Percentiles rank a stretch among this genome's conserved stretches.
phyloP scores from a whole-genome alignment of 495 filamentous ascomycete species.

The Trichoderma virens region DNA sequence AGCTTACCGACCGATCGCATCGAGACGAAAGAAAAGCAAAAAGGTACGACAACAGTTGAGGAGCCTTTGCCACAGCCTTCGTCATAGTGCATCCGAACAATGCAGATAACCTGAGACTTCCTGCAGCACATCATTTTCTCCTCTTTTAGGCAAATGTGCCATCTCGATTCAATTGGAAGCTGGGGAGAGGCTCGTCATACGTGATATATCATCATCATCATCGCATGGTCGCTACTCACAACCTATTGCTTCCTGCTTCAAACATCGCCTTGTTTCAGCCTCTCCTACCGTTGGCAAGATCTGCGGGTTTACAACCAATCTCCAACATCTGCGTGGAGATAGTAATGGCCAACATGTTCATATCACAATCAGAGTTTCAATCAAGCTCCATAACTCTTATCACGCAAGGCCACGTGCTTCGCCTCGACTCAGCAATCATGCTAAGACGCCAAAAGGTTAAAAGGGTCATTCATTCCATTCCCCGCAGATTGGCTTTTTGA shows the following conservation, averaged over 20 bases:
- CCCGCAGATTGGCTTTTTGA: slow-evolving; percentile 3
- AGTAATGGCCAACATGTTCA: no score
- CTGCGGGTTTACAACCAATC: no score
- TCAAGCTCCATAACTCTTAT: neutral
- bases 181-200: neutral
- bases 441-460: neutral
- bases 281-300: no score
- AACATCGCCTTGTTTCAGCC: neutral
- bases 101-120: neutral
- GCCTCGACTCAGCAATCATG: neutral
- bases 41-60: no score
- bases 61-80: neutral
- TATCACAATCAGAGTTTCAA: no score
- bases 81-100: neutral
- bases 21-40: no score
- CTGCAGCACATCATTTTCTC: neutral
- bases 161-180: neutral
- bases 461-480: neutral
- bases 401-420: neutral
- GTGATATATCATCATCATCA: neutral
- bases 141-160: neutral
- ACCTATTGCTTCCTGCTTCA: neutral
- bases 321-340: no score
- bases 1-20: no score
- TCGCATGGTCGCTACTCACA: no score